Percentiles rank a stretch among this genome's conserved stretches.
Evolutionary conservation across 768 basidiomycete species (phyloP).

Genomic region (Exidia glandulosa): DNA sequence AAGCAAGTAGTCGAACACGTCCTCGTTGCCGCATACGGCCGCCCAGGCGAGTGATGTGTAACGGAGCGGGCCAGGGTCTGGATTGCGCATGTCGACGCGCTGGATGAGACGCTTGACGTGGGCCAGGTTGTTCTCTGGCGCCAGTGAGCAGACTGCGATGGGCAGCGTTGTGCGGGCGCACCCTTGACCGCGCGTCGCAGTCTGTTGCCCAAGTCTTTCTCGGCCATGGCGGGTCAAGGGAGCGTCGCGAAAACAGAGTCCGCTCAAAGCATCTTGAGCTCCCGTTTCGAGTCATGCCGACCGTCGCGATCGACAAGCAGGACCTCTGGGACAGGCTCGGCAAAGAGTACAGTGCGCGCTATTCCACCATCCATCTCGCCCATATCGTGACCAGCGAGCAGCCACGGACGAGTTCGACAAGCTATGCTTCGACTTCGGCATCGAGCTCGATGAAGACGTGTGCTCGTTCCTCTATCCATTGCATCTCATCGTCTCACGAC

Average conservation of each 20-base stretch:
- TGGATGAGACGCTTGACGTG: constrained; percentile 82
- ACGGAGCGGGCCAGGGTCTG: constrained; percentile 62
- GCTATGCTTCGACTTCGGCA: constrained; percentile 92
- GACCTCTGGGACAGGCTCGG: constrained; percentile 87
- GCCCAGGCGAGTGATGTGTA: constrained; percentile 90
- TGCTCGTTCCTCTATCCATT: constrained; percentile 6
- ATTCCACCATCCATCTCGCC: constrained; percentile 5
- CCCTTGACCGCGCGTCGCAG: constrained; percentile 76
- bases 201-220: constrained; percentile 66
- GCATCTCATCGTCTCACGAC: background rate
- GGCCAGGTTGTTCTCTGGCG: constrained; percentile 84
- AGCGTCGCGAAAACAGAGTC: background rate
- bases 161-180: constrained; percentile 14
- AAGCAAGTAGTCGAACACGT: constrained; percentile 87
- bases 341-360: constrained; percentile 58
- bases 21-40: constrained; percentile 77
- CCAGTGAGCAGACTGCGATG: constrained; percentile 7
- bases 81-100: constrained; percentile 82
- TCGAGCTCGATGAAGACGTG: constrained; percentile 97
- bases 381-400: constrained; percentile 23
- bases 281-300: constrained; percentile 54
- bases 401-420: constrained; percentile 92
- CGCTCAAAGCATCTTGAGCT: background rate
- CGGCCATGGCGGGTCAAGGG: constrained; percentile 47
- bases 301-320: constrained; percentile 89